These are phyloP conservation scores for Mycena maculata DNA, from an alignment of 768 basidiomycete genomes.

Conservation along the genomic window DNA sequence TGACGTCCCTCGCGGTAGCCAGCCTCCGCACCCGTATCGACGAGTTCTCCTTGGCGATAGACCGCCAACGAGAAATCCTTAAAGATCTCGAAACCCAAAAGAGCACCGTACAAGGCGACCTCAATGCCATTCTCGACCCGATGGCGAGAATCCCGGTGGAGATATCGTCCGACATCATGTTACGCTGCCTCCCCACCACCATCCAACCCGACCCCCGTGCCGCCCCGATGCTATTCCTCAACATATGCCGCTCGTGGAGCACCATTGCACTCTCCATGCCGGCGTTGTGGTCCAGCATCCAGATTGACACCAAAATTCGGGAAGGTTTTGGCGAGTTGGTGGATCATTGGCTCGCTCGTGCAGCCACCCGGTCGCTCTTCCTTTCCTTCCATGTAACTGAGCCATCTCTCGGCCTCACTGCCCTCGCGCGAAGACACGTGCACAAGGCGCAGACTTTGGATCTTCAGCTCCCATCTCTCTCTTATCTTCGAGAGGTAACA, in stretches of 20 bases:
- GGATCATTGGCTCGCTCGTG: neutral
- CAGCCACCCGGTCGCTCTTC: neutral
- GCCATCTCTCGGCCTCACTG: too few relatives aligned
- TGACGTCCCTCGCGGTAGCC: neutral
- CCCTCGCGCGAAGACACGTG: too few relatives aligned
- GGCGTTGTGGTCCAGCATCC: neutral
- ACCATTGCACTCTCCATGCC: neutral
- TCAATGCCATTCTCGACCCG: neutral
- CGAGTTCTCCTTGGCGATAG: neutral
- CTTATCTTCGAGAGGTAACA: too few relatives aligned
- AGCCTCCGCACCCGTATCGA: neutral
- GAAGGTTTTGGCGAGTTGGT: neutral
- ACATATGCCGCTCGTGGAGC: neutral
- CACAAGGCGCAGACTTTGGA: too few relatives aligned
- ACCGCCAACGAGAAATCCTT: neutral
- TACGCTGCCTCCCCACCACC: neutral
- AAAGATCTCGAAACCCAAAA: neutral
- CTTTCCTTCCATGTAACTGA: neutral
- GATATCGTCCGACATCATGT: neutral
- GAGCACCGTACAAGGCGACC: neutral
- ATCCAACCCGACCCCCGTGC: neutral
- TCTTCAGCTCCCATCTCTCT: too few relatives aligned
- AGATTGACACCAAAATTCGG: too few relatives aligned
- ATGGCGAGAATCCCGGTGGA: neutral
- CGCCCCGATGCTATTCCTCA: neutral